phyloP scores from a whole-genome alignment of 108 stramenopile genomes.

The Nannochloropsis gaditana region DNA sequence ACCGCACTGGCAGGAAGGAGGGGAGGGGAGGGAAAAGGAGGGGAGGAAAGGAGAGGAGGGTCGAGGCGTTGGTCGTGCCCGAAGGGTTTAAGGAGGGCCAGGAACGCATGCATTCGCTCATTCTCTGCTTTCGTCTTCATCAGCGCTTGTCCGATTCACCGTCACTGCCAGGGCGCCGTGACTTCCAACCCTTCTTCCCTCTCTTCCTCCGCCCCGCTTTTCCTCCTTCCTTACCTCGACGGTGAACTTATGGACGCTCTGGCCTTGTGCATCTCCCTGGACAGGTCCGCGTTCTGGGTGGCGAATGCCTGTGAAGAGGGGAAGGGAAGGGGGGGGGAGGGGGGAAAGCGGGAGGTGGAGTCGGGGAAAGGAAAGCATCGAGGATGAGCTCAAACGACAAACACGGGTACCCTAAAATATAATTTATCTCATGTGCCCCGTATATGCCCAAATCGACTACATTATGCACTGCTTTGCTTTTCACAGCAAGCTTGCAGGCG shows the following conservation, averaged over 20 bases:
- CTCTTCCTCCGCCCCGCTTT: background rate
- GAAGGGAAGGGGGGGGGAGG: background rate
- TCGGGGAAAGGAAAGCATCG: background rate
- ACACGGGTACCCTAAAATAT: too few species aligned
- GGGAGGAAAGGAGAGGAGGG: too few species aligned
- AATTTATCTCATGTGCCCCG: background rate
- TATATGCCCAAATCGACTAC: background rate
- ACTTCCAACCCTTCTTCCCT: background rate
- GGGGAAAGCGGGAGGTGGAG: background rate
- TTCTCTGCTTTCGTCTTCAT: too few species aligned
- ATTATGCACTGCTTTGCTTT: background rate
- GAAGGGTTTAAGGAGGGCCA: too few species aligned
- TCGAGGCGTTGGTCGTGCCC: too few species aligned
- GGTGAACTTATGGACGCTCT: background rate
- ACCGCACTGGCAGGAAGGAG: too few species aligned
- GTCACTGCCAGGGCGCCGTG: too few species aligned
- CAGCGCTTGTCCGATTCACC: too few species aligned
- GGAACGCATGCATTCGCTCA: too few species aligned
- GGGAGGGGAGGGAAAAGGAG: too few species aligned
- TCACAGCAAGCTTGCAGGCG: too few species aligned
- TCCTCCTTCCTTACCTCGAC: background rate
- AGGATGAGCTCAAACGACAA: background rate
- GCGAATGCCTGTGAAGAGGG: background rate
- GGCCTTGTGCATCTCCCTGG: background rate
- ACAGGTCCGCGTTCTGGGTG: background rate